These are phyloP conservation scores for Paraleonurus japonicus DNA, from an alignment of 257 asterid genomes.

Conservation along the genomic window DNA sequence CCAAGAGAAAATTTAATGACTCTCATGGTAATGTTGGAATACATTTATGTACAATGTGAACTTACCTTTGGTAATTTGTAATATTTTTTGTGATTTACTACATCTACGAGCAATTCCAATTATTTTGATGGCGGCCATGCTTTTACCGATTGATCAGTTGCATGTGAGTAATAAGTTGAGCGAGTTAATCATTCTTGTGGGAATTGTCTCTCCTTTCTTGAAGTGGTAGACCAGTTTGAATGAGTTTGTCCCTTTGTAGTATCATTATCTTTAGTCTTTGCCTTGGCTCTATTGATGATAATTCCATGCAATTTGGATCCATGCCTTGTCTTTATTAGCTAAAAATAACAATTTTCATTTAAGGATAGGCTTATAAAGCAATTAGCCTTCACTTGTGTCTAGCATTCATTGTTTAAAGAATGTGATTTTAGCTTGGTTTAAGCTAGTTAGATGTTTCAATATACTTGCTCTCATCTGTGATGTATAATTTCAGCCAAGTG, in stretches of 20 bases:
- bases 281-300: neutral
- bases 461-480: slow-evolving; percentile 31
- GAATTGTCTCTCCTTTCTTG: neutral
- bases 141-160: neutral
- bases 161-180: slow-evolving; percentile 17
- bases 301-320: slow-evolving; percentile 10
- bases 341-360: neutral
- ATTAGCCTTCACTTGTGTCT: neutral
- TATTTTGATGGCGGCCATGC: neutral
- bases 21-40: slow-evolving; percentile 62
- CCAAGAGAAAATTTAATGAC: slow-evolving; percentile 82
- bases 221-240: slow-evolving; percentile 3
- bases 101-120: slow-evolving; percentile 15
- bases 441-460: slow-evolving; percentile 32
- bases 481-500: slow-evolving; percentile 48
- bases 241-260: neutral
- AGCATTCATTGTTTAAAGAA: slow-evolving; percentile 6
- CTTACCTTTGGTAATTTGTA: neutral
- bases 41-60: neutral
- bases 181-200: slow-evolving; percentile 9
- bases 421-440: neutral
- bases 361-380: slow-evolving; percentile 9
- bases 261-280: neutral
- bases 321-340: slow-evolving; percentile 12
- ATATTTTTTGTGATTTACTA: slow-evolving; percentile 6